These are phyloP conservation scores for Xerocomus spinulosus DNA, from an alignment of 768 basidiomycete species.

Conservation along the genomic window DNA sequence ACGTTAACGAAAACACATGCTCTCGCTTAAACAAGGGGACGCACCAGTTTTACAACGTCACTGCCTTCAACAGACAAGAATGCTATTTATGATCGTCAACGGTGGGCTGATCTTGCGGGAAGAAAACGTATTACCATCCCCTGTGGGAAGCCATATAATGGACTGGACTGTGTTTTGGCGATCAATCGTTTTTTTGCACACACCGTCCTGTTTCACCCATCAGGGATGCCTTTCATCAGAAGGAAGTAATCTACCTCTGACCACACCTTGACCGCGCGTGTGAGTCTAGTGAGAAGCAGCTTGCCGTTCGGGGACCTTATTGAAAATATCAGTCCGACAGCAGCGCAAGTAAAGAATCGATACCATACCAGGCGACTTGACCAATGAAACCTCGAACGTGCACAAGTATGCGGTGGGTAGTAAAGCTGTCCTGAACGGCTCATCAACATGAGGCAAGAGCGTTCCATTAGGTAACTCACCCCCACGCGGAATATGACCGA, in stretches of 20 bases:
- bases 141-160: constrained; percentile 49
- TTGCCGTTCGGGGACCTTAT: constrained; percentile 46
- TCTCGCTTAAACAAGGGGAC: constrained; percentile 10
- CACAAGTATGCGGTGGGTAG: constrained; percentile 44
- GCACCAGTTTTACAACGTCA: constrained; percentile 43
- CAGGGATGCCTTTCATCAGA: constrained; percentile 2
- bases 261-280: constrained; percentile 50
- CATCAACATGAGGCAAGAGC: constrained; percentile 12
- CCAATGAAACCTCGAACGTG: constrained; percentile 51
- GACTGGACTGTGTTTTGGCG: constrained; percentile 43
- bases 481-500: constrained; percentile 47
- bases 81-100: constrained; percentile 29
- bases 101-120: constrained; percentile 4
- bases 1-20: constrained; percentile 15
- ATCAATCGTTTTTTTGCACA: constrained; percentile 48
- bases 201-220: constrained; percentile 38
- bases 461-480: constrained; percentile 29
- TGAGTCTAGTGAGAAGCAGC: constrained; percentile 44
- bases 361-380: constrained; percentile 47
- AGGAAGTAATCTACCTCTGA: constrained; percentile 35
- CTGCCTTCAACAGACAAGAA: constrained; percentile 51
- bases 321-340: constrained; percentile 7
- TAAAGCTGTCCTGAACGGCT: constrained; percentile 36
- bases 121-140: constrained; percentile 35
- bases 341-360: not conserved